A percentile compares a stretch with the other conserved stretches of the same genome.
phyloP scores from a whole-genome alignment of 1,284 basidiomycete genomes.

The Melampsora americana region DNA sequence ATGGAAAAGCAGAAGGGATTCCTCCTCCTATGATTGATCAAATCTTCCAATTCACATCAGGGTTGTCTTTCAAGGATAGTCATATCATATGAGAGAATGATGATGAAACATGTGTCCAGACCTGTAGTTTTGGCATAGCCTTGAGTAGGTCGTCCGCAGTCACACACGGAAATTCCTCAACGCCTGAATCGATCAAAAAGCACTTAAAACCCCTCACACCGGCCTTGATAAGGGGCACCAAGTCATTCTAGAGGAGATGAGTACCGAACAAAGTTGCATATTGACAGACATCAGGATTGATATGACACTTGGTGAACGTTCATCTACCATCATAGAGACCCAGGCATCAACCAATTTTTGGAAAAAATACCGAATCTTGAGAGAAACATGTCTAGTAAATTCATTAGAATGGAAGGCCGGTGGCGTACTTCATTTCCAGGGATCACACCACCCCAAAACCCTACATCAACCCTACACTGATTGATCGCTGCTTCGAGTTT shows the following conservation, averaged over 20 bases:
- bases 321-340: no score
- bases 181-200: constrained; percentile 87
- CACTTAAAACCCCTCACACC: constrained; percentile 94
- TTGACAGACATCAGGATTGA: no score
- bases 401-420: not conserved
- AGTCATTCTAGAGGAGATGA: constrained; percentile 60
- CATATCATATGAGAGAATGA: not conserved
- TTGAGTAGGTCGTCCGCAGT: constrained; percentile 64
- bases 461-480: constrained; percentile 78
- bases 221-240: constrained; percentile 65
- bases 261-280: not conserved
- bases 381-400: no score
- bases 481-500: constrained; percentile 69
- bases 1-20: constrained; percentile 77
- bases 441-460: constrained; percentile 91
- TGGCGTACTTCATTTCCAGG: constrained; percentile 72
- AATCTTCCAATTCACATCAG: not conserved
- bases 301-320: no score
- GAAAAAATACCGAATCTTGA: no score
- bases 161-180: constrained; percentile 88
- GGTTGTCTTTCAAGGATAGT: not conserved
- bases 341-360: no score
- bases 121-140: constrained; percentile 73
- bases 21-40: constrained; percentile 59
- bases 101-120: constrained; percentile 52